Base-by-base conservation (phyloP, 2,329 filamentous ascomycete genomes). In the Phialemonium atrogriseum region DNA sequence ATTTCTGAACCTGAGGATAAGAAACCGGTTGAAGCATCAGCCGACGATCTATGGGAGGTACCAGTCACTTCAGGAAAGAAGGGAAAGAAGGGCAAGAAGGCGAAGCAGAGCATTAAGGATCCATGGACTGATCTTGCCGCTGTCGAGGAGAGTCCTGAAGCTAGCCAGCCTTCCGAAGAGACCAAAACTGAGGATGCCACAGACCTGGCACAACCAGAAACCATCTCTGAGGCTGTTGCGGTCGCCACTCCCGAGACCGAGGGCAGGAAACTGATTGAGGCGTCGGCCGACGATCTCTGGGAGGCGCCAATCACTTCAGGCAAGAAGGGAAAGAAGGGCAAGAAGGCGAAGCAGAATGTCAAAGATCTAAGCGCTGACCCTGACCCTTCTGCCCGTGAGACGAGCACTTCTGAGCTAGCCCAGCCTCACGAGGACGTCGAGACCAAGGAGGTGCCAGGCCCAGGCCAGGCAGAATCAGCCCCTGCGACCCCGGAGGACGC, bases 301-400 rank as follows among this genome's bases (percentile, higher is more conserved):
- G n/a, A 40, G 10, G 26, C 38, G 12, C 32, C 46, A 10, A 29
- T 39, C 10, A 10, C 36, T 28, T 29, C 38, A 19, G 23, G 38
- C 27, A 50, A 49, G 36, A 50, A 49, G 36, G 33, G 35, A 16
- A 53, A 51, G 28, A 53, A 52, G 34, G 45, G 42, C 32, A 53
- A 52, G 37, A 59, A 56, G 36, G 56, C 55, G 36, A 54, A 53
- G 37, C 51, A 54, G 34, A 40, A 28, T 22, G 37, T 37, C 21
- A 37, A 44, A 27, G 39, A 38, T 12, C 10, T 22, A n/a, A n/a
- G n/a, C n/a, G n/a, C n/a, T n/a, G n/a, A n/a, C n/a, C n/a, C n/a
- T n/a, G n/a, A n/a, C 26, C 24, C 32, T 5, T 25, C 29, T 21
- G n/a, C 11, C 6, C 7, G 24, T 10, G 25, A 32, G 24, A 13